A percentile compares a stretch with the other conserved stretches of the same genome.
Evolutionary conservation across 305 asterid species (phyloP).

Genomic region (Solanum aculeatissimum): DNA sequence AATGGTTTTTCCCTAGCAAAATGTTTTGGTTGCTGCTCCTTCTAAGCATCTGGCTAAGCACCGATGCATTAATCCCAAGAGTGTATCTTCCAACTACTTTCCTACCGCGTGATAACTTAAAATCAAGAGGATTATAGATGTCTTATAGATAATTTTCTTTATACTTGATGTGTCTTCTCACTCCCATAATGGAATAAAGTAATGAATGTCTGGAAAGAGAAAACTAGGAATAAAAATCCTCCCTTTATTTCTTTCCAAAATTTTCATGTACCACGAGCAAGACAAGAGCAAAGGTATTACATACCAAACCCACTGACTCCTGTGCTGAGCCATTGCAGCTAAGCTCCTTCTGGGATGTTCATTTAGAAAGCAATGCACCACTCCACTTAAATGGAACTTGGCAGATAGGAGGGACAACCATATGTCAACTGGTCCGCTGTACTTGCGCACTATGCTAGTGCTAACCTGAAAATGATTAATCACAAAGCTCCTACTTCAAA

Average conservation of each 20-base stretch:
- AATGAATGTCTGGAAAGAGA: not conserved
- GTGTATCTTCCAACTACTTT: not conserved
- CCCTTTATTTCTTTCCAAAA: not conserved
- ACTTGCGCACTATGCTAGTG: conserved; percentile 62
- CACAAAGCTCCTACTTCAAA: not conserved
- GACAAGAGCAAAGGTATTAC: conserved; percentile 2
- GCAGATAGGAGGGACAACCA: conserved; percentile 56
- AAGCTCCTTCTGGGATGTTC: conserved; percentile 45
- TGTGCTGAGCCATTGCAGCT: conserved; percentile 79
- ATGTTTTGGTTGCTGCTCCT: not conserved
- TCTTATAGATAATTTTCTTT: not conserved
- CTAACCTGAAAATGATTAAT: conserved; percentile 40
- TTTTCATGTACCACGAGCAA: not conserved
- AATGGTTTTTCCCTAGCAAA: not conserved
- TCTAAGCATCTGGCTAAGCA: not conserved
- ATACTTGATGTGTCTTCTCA: not conserved
- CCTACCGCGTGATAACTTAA: not conserved
- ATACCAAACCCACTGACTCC: conserved; percentile 90
- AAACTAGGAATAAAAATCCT: not conserved
- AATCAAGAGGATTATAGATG: not conserved
- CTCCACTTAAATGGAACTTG: conserved; percentile 14
- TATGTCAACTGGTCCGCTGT: conserved; percentile 64
- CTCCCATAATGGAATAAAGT: not conserved
- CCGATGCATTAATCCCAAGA: not conserved
- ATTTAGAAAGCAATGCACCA: conserved; percentile 49